Evolutionary conservation across 2,329 filamentous ascomycete genomes (phyloP), one percentile per base, ranked within the genome.

Genomic region (Akanthomyces dipterigenus): DNA sequence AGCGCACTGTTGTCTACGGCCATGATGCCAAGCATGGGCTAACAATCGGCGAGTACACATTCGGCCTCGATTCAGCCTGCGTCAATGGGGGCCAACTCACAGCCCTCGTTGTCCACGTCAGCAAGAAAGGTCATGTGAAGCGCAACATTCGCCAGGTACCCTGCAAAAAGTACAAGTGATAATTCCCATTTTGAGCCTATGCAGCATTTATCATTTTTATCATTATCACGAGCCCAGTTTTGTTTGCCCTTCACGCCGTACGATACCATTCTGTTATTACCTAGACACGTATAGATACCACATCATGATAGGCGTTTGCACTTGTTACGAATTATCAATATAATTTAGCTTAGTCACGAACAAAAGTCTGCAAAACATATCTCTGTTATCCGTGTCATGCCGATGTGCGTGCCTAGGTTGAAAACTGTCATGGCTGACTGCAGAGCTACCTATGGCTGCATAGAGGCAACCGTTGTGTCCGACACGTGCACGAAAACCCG

Each of bases 11-110:
- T 45, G 81, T 96, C 62, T 97, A 96, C 73, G 93, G 93, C 5
- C 93, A 98, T 71, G 91, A 97, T 71, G 84, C 91, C 24, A 87
- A 87, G 68, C 76, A 77, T 3, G 92, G 91, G 0, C 81, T 96
- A 55, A 70, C 68, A 36, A 66, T 79, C 63, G 68, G 84, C 55
- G 79, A 82, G 54, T 96, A 90, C 73, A 90, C 88, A 4, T 90
- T 92, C 69, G 95, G 95, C 0, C 78, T 98, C 51, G 95, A 98
- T 73, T 90, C 89, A 0, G 88, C 87, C 0, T 98, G 95, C 71
- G 86, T 91, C 3, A 84, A 83, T 64, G 93, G 92, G 12, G 87
- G 86, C 1, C 80, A 85, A 64, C 77, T 99, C 65, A 91, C 89
- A 1, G 93, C 90, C 1, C 73, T 96, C 62, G 80, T 97, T 2